A percentile compares a stretch with the other conserved stretches of the same genome.
phyloP scores from a whole-genome alignment of 139 green algal species.

The Closterium sp. region DNA sequence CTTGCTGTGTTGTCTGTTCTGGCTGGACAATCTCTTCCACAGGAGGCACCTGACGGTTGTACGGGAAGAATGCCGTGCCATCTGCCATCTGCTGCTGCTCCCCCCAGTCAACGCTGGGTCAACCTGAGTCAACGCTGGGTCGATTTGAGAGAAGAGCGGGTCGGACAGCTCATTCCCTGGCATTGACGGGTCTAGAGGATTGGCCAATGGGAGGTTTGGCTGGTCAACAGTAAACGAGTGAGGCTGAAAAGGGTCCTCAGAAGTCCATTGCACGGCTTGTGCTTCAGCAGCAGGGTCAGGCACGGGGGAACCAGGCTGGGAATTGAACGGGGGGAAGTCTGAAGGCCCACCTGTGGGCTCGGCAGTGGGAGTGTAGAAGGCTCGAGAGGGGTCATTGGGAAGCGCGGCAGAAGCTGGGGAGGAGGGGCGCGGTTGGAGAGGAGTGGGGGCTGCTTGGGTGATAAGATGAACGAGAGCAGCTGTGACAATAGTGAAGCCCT shows the following conservation, averaged over 20 bases:
- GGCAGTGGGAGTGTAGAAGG: neutral
- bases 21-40: neutral
- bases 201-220: neutral
- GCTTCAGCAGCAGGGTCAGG: neutral
- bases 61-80: neutral
- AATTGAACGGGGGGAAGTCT: neutral
- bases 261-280: neutral
- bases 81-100: neutral
- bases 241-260: neutral
- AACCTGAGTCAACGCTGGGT: neutral
- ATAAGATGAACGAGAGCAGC: neutral
- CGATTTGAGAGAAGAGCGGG: neutral
- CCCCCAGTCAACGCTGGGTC: neutral
- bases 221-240: neutral
- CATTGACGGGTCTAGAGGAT: neutral
- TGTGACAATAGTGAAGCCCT: neutral
- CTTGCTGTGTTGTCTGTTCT: neutral
- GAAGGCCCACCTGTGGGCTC: neutral
- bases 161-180: neutral
- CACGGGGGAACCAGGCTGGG: neutral
- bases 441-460: neutral
- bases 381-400: neutral
- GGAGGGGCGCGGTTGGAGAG: neutral
- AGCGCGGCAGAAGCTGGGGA: neutral
- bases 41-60: neutral